phyloP scores from a whole-genome alignment of 1,284 basidiomycete species.

The Mycena sp. region DNA sequence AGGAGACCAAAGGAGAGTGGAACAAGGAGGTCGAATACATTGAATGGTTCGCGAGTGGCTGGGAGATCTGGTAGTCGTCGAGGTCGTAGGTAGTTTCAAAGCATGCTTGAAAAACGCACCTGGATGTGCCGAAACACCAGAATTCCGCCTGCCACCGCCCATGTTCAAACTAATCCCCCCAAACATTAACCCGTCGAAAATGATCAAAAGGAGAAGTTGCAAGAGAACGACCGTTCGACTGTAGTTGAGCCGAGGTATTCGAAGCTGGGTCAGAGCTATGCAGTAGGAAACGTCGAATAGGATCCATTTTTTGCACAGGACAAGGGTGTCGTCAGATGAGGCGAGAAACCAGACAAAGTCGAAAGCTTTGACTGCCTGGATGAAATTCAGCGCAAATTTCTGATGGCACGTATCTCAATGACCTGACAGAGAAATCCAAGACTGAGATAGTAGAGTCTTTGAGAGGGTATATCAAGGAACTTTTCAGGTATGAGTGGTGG shows the following conservation, averaged over 20 bases:
- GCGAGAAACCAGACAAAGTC: slow-evolving; percentile 67
- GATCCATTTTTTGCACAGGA: slow-evolving; percentile 74
- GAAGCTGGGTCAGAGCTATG: slow-evolving; percentile 66
- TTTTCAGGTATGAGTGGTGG: slow-evolving; percentile 60
- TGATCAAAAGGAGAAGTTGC: slow-evolving; percentile 65
- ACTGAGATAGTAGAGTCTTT: slow-evolving; percentile 62
- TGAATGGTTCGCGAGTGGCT: slow-evolving; percentile 55
- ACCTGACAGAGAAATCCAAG: slow-evolving; percentile 65
- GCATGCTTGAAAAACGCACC: slow-evolving; percentile 35
- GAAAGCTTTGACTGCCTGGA: slow-evolving; percentile 71
- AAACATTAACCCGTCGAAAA: slow-evolving; percentile 76
- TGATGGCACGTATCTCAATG: slow-evolving; percentile 20
- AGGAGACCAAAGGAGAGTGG: slow-evolving; percentile 60
- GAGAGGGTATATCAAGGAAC: slow-evolving; percentile 64
- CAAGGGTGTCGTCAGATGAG: slow-evolving; percentile 49
- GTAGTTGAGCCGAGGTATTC: slow-evolving; percentile 83
- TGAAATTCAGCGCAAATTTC: background rate
- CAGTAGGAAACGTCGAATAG: slow-evolving; percentile 73
- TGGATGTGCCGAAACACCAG: slow-evolving; percentile 35
- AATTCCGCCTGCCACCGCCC: slow-evolving; percentile 38
- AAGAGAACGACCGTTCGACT: slow-evolving; percentile 66
- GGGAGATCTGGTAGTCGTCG: slow-evolving; percentile 41
- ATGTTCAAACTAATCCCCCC: slow-evolving; percentile 68
- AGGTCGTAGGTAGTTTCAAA: background rate
- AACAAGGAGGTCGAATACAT: slow-evolving; percentile 55